These are phyloP conservation scores for Salvia miltiorrhiza DNA, from an alignment of 257 asterid species.

Conservation along the genomic window DNA sequence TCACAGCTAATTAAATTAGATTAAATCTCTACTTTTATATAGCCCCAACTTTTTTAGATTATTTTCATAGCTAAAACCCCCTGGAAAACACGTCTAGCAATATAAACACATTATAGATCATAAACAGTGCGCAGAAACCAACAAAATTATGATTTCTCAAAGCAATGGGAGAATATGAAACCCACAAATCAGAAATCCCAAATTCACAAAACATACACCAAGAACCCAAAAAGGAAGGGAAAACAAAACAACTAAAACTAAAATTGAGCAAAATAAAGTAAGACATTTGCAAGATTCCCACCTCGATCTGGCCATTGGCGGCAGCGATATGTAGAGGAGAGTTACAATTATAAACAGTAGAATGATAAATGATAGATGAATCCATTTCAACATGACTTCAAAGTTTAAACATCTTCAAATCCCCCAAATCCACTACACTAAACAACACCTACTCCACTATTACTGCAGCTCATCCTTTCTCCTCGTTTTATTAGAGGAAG, in stretches of 20 bases:
- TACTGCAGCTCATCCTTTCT: conserved; percentile 83
- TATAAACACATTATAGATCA: too few species aligned
- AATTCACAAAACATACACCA: conserved; percentile 12
- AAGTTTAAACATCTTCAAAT: conserved; percentile 56
- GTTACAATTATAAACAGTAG: conserved; percentile 67
- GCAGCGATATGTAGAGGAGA: conserved; percentile 91
- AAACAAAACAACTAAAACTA: background rate
- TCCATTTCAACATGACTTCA: conserved; percentile 42
- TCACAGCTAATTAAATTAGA: too few species aligned
- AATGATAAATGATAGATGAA: conserved; percentile 43
- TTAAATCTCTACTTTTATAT: too few species aligned
- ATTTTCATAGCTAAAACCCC: too few species aligned
- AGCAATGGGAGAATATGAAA: conserved; percentile 74
- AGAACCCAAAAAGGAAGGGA: too few species aligned
- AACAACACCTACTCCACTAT: conserved; percentile 60
- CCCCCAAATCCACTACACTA: conserved; percentile 70
- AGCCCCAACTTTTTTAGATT: too few species aligned
- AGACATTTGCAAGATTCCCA: conserved; percentile 24
- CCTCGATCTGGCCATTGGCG: conserved; percentile 99
- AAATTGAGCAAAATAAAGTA: background rate
- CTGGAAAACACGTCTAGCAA: too few species aligned
- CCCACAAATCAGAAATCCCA: conserved; percentile 15
- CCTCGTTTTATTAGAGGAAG: too few species aligned
- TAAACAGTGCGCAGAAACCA: too few species aligned
- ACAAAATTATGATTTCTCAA: too few species aligned